A percentile compares a stretch with the other conserved stretches of the same genome.
Evolutionary conservation across 495 filamentous ascomycete species (phyloP).

Genomic region (Barbatosphaeria neglecta): DNA sequence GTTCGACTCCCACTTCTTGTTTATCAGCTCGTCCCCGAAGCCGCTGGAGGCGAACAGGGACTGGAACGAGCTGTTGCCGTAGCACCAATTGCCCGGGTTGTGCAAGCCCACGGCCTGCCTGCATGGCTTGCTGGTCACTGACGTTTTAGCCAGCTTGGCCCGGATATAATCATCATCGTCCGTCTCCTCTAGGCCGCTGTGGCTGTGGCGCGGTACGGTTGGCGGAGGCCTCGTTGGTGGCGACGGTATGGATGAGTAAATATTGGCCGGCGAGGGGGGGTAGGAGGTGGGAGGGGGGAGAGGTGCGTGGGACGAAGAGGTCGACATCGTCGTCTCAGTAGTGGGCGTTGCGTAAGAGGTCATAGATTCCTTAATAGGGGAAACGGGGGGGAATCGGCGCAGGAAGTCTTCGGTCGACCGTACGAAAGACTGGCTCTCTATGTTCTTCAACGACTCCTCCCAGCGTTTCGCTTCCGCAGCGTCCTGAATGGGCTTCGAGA

Average conservation of each 20-base stretch:
- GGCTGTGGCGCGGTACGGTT: constrained; percentile 71
- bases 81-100: constrained; percentile 78
- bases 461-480: constrained; percentile 27
- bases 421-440: constrained; percentile 26
- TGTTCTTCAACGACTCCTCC: constrained; percentile 30
- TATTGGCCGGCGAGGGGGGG: constrained; percentile 18
- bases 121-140: neutral
- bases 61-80: constrained; percentile 83
- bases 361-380: constrained; percentile 69
- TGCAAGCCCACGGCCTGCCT: constrained; percentile 51
- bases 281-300: constrained; percentile 17
- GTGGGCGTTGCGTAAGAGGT: constrained; percentile 17
- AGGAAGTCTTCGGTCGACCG: constrained; percentile 63
- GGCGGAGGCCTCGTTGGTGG: constrained; percentile 66
- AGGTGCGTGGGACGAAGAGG: constrained; percentile 15
- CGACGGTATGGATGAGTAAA: constrained; percentile 17
- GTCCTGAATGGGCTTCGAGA: constrained; percentile 16
- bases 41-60: constrained; percentile 64
- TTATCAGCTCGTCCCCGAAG: constrained; percentile 55
- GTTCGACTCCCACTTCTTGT: constrained; percentile 40
- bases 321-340: constrained; percentile 16
- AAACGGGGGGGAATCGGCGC: constrained; percentile 67
- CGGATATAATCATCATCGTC: constrained; percentile 35
- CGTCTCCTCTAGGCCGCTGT: constrained; percentile 67
- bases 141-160: constrained; percentile 26